These are phyloP conservation scores for Theobroma grandiflorum DNA, from an alignment of 441 rosid genomes.

Conservation along the genomic window DNA sequence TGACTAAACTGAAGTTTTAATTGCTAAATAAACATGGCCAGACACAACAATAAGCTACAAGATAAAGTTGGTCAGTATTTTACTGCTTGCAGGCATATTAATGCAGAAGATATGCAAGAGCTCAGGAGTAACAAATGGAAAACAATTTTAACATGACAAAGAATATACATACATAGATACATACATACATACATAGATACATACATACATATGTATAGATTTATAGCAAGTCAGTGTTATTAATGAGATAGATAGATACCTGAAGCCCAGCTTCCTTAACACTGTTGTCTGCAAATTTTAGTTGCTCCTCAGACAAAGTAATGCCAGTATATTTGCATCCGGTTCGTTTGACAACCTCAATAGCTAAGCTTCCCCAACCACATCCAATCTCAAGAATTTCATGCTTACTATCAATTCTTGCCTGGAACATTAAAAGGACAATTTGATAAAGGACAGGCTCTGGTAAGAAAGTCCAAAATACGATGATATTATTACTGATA, in stretches of 20 bases:
- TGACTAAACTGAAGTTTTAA: background rate
- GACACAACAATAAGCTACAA: background rate
- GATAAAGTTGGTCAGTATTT: no score
- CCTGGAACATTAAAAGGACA: conserved; percentile 44
- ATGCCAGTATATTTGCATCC: conserved; percentile 88
- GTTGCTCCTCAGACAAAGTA: conserved; percentile 75
- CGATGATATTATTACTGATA: background rate
- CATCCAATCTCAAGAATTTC: conserved; percentile 90
- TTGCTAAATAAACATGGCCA: background rate
- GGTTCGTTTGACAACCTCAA: conserved; percentile 79
- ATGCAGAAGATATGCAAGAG: no score
- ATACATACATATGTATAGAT: no score
- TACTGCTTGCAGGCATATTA: no score
- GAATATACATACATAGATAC: no score
- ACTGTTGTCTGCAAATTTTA: conserved; percentile 67
- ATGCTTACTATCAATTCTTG: conserved; percentile 63
- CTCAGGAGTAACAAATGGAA: no score
- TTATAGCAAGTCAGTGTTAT: background rate
- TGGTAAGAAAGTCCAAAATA: background rate
- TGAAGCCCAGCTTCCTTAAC: conserved; percentile 85
- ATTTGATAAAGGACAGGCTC: background rate
- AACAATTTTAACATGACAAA: no score
- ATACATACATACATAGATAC: no score
- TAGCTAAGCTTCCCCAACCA: conserved; percentile 92
- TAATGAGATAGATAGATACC: conserved; percentile 40